phyloP scores from a whole-genome alignment of 352 stramenopile genomes.

The Thalassiosira mediterranea region DNA sequence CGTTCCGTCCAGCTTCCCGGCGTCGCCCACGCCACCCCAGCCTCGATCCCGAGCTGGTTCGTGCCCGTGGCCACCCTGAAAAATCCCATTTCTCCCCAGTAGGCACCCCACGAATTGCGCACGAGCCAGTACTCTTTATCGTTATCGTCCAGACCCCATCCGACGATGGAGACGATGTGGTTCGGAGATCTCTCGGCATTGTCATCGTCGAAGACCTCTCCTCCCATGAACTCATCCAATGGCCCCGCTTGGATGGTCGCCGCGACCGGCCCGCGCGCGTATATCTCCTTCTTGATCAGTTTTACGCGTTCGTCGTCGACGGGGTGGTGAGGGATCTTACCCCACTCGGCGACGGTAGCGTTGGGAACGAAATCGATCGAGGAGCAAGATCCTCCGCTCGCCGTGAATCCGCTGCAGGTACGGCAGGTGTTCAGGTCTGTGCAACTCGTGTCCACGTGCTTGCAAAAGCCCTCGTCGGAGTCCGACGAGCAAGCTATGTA shows the following conservation, averaged over 20 bases:
- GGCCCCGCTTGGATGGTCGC: slow-evolving; percentile 92
- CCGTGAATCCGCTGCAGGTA: slow-evolving; percentile 87
- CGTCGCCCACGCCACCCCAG: slow-evolving; percentile 52
- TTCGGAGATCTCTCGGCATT: slow-evolving; percentile 71
- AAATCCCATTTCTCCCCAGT: slow-evolving; percentile 87
- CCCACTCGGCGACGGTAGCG: slow-evolving; percentile 94
- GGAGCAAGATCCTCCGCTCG: slow-evolving; percentile 84
- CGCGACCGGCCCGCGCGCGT: slow-evolving; percentile 88
- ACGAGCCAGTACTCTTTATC: slow-evolving; percentile 88
- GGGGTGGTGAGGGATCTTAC: slow-evolving; percentile 80
- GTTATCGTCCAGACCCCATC: slow-evolving; percentile 93
- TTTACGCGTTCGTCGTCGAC: slow-evolving; percentile 38
- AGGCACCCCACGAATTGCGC: slow-evolving; percentile 66
- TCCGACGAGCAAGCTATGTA: slow-evolving; percentile 90
- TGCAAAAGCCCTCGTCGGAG: slow-evolving; percentile 81
- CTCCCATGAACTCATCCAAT: slow-evolving; percentile 90
- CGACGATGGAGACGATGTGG: slow-evolving; percentile 95
- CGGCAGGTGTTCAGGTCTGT: slow-evolving; percentile 90
- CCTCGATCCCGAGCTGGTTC: slow-evolving; percentile 62
- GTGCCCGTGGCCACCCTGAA: slow-evolving; percentile 86
- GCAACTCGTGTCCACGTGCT: slow-evolving; percentile 83
- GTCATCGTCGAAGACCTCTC: slow-evolving; percentile 86
- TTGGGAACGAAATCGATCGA: slow-evolving; percentile 92
- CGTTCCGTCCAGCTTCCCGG: slow-evolving; percentile 63
- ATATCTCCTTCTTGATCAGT: slow-evolving; percentile 79